Conservation (phyloP, 306 rosid genomes). For the Pyrus pyrifolia region DNA sequence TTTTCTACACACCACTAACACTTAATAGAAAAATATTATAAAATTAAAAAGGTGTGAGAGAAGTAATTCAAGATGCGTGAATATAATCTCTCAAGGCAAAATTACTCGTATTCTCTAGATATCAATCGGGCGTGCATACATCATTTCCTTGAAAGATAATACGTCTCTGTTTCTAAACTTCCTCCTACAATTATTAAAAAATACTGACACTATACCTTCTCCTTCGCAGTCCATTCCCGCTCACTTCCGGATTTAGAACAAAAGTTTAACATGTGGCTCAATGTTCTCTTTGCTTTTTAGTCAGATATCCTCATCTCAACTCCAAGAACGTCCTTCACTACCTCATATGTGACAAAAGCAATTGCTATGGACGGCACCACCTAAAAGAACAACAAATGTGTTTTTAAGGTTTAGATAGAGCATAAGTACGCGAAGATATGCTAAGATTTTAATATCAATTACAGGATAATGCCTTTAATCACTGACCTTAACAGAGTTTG, state of each 20-base stretch:
- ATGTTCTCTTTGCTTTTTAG: constrained; percentile 21
- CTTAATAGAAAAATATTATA: too few species aligned
- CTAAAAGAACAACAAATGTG: constrained; percentile 20
- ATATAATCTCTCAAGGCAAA: neutral
- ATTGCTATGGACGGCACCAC: constrained; percentile 80
- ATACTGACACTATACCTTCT: constrained; percentile 12
- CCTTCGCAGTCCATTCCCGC: neutral
- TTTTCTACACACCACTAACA: too few species aligned
- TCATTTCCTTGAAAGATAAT: neutral
- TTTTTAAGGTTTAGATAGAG: neutral
- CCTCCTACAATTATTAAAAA: constrained; percentile 6
- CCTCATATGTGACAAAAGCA: constrained; percentile 59
- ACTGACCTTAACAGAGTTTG: constrained; percentile 62
- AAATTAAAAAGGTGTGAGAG: too few species aligned
- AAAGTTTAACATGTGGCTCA: neutral
- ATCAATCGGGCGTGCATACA: neutral
- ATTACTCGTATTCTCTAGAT: neutral
- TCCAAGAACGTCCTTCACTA: constrained; percentile 59
- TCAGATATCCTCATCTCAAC: constrained; percentile 62
- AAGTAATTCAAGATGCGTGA: too few species aligned
- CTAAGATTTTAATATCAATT: neutral
- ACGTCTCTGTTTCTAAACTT: constrained; percentile 12
- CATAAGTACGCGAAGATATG: neutral
- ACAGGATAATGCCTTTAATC: neutral
- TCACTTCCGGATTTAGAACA: neutral